phyloP scores from a whole-genome alignment of 106 monocot genomes.

The Apostasia ramifera region DNA sequence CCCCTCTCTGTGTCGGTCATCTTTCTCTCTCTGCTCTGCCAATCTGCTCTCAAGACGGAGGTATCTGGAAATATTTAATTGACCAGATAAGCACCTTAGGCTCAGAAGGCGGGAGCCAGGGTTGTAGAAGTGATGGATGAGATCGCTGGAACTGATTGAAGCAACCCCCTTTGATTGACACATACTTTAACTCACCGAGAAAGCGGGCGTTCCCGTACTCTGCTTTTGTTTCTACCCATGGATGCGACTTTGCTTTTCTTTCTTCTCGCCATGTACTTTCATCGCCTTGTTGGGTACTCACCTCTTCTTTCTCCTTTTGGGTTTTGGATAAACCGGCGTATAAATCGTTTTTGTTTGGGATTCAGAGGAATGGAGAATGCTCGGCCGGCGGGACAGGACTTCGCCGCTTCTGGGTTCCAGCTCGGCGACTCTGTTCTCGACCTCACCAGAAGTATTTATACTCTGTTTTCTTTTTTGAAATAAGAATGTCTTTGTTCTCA shows the following conservation, averaged over 20 bases:
- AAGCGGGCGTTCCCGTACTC: neutral
- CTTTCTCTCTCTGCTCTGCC: too few relatives aligned
- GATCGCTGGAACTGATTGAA: conserved; percentile 10
- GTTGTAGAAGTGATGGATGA: conserved; percentile 6
- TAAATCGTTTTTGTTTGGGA: neutral
- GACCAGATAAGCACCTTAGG: conserved; percentile 7
- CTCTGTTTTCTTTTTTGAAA: neutral
- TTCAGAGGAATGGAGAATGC: conserved; percentile 29
- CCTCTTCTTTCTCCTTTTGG: neutral
- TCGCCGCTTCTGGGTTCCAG: conserved; percentile 36
- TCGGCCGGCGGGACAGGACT: conserved; percentile 3
- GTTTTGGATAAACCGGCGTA: neutral
- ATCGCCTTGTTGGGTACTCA: conserved; percentile 32
- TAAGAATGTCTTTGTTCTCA: neutral
- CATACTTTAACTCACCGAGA: conserved; percentile 1
- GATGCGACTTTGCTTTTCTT: conserved; percentile 1
- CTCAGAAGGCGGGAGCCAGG: neutral
- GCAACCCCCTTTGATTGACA: conserved; percentile 10
- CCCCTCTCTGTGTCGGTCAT: too few relatives aligned
- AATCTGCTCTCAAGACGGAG: too few relatives aligned
- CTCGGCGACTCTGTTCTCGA: conserved; percentile 53
- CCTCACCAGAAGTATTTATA: conserved; percentile 33
- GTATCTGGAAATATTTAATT: too few relatives aligned
- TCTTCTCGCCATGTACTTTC: conserved; percentile 38
- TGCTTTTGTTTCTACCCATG: neutral